Conservation (phyloP, 257 asterid species). For the Primulina eburnea region DNA sequence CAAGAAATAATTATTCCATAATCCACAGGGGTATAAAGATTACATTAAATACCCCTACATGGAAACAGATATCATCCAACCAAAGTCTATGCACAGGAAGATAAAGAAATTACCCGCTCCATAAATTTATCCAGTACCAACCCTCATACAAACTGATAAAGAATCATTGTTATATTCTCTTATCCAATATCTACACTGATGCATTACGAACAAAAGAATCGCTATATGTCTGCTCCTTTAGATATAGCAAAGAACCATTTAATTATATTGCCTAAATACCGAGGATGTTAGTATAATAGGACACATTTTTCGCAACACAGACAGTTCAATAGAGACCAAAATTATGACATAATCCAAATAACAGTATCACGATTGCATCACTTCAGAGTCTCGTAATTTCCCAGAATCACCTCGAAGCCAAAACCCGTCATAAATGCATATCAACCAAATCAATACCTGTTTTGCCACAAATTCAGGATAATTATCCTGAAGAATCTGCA, state of each 20-base stretch:
- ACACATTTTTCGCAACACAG: neutral
- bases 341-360: neutral
- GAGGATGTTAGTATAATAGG: neutral
- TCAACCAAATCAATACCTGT: slow-evolving; percentile 49
- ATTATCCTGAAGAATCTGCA: slow-evolving; percentile 88
- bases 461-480: slow-evolving; percentile 90
- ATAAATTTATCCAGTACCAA: too few relatives aligned
- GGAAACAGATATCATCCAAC: neutral
- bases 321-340: too few relatives aligned
- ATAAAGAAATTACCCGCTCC: too few relatives aligned
- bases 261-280: slow-evolving; percentile 9
- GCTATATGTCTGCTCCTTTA: neutral
- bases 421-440: slow-evolving; percentile 1
- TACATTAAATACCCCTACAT: neutral
- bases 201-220: slow-evolving; percentile 3
- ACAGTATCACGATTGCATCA: neutral
- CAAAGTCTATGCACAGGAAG: neutral
- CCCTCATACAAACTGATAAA: too few relatives aligned
- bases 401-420: neutral
- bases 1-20: slow-evolving; percentile 9
- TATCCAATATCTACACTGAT: neutral
- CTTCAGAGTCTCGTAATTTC: neutral
- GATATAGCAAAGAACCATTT: neutral
- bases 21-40: neutral
- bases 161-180: too few relatives aligned